phyloP scores from a whole-genome alignment of 2,329 filamentous ascomycete genomes.

The Rhynchosporium graminicola region DNA sequence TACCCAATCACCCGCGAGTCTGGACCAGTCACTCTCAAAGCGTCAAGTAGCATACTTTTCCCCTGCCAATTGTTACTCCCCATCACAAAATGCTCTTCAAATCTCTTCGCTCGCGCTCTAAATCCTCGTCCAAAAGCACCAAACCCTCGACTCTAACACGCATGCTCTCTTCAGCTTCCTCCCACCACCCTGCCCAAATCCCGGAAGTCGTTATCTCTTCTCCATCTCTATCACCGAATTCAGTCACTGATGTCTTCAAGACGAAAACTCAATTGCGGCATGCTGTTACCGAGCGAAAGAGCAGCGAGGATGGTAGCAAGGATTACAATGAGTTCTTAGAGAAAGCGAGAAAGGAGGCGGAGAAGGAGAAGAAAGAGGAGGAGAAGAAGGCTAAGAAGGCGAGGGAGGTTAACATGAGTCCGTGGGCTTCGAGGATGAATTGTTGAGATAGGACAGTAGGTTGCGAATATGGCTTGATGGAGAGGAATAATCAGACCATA shows the following conservation, averaged over 20 bases:
- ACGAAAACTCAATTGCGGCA: neutral
- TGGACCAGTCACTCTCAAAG: neutral
- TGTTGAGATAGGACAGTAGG: neutral
- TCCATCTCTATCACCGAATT: neutral
- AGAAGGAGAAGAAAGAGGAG: conserved; percentile 26
- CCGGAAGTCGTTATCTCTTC: conserved; percentile 18
- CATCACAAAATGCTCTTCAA: conserved; percentile 32
- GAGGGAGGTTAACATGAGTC: conserved; percentile 46
- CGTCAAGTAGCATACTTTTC: conserved; percentile 9
- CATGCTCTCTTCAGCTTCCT: conserved; percentile 23
- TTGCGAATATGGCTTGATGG: neutral
- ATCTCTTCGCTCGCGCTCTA: conserved; percentile 27
- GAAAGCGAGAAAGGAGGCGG: conserved; percentile 27
- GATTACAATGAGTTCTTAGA: conserved; percentile 33
- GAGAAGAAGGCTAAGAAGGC: conserved; percentile 43
- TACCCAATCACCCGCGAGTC: neutral
- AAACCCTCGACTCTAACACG: conserved; percentile 21
- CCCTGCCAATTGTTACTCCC: neutral
- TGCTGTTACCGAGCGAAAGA: neutral
- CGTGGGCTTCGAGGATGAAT: conserved; percentile 32
- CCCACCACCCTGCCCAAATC: conserved; percentile 18
- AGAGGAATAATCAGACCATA: neutral
- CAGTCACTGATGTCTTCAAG: neutral
- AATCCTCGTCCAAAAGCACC: conserved; percentile 30
- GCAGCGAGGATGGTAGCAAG: conserved; percentile 3